A percentile compares a stretch with the other conserved stretches of the same genome.
Conservation (phyloP, 805 yeast species). For the Metschnikowia gelsemii region DNA sequence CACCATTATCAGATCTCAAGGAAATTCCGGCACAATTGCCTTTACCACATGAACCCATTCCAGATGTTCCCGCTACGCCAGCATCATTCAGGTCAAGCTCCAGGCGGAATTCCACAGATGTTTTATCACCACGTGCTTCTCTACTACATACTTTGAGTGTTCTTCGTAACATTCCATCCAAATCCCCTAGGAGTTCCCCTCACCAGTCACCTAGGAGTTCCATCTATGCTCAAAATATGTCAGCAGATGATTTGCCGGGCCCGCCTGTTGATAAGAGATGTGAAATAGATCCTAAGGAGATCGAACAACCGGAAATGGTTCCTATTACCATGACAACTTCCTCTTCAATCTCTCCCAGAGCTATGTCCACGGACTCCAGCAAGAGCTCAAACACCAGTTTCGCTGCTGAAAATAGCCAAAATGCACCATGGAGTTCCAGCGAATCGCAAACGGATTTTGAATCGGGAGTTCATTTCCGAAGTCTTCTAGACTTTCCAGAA, state of each 20-base stretch:
- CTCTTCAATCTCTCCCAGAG: conserved; percentile 4
- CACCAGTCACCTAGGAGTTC: conserved; percentile 51
- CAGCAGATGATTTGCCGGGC: conserved; percentile 3
- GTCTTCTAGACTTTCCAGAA: conserved; percentile 34
- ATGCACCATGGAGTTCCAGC: not conserved
- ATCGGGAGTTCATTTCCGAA: not conserved
- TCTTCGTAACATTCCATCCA: conserved; percentile 38
- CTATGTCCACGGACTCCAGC: conserved; percentile 5
- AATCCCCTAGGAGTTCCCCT: conserved; percentile 40
- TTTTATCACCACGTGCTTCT: conserved; percentile 41
- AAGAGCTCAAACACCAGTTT: not conserved
- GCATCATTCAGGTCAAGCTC: conserved; percentile 35
- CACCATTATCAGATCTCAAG: conserved; percentile 16
- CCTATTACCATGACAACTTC: conserved; percentile 1
- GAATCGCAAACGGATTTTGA: not conserved
- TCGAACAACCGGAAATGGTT: not conserved
- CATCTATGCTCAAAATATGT: conserved; percentile 24
- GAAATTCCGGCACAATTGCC: conserved; percentile 59
- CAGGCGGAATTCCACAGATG: conserved; percentile 37
- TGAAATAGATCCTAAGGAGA: not conserved
- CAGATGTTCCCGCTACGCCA: conserved; percentile 40
- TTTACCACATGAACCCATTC: conserved; percentile 54
- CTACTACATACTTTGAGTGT: conserved; percentile 41
- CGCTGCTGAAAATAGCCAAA: not conserved
- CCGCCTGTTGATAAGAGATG: not conserved